phyloP scores from a whole-genome alignment of 345 rosid species.

The Noccaea bulbosa region DNA sequence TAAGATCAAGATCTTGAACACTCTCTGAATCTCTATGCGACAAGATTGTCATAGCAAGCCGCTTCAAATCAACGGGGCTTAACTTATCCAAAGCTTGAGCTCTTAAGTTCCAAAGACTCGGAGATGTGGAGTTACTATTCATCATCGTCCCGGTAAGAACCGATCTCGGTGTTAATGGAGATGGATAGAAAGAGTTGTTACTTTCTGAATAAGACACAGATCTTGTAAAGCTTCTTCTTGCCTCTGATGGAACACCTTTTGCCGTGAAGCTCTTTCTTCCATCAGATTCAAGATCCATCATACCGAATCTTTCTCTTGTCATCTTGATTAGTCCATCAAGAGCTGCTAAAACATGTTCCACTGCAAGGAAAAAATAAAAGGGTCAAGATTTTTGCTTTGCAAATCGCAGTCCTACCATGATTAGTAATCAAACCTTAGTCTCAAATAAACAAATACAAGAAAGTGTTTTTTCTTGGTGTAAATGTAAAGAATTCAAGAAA shows the following conservation, averaged over 20 bases:
- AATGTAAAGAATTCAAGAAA: too few species aligned
- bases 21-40: conserved; percentile 42
- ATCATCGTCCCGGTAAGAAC: conserved; percentile 44
- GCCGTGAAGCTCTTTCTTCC: conserved; percentile 40
- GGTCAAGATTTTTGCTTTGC: too few species aligned
- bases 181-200: conserved; percentile 43
- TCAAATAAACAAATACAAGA: background rate
- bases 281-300: conserved; percentile 55
- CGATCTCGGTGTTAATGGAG: conserved; percentile 52
- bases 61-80: conserved; percentile 70
- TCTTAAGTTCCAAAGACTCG: conserved; percentile 54
- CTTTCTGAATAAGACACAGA: conserved; percentile 49
- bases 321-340: conserved; percentile 62
- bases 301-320: conserved; percentile 57
- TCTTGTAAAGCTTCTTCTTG: conserved; percentile 39
- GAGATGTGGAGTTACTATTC: conserved; percentile 44
- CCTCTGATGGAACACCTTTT: conserved; percentile 29
- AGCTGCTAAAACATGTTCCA: conserved; percentile 61
- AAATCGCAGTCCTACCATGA: too few species aligned
- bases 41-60: conserved; percentile 52
- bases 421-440: too few species aligned
- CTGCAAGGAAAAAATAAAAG: conserved; percentile 46
- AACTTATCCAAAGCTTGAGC: conserved; percentile 72
- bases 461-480: background rate
- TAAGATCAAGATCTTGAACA: conserved; percentile 22